These are phyloP conservation scores for Yamadazyma insecticola DNA, from an alignment of 805 yeast genomes.

Conservation along the genomic window DNA sequence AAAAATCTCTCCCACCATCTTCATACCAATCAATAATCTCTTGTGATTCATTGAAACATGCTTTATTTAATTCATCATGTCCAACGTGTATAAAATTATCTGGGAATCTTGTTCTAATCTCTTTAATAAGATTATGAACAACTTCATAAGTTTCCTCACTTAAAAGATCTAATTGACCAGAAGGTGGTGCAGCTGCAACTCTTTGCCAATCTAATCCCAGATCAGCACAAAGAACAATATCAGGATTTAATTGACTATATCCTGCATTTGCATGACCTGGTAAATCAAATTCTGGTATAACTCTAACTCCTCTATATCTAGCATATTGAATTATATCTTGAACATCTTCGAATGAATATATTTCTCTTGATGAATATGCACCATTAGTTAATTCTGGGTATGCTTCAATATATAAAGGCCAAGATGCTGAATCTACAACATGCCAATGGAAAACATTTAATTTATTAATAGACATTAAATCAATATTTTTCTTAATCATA, in stretches of 20 bases:
- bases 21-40: slow-evolving; percentile 22
- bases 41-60: slow-evolving; percentile 29
- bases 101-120: slow-evolving; percentile 23
- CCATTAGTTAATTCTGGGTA: slow-evolving; percentile 36
- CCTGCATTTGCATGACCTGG: slow-evolving; percentile 42
- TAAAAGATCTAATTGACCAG: slow-evolving; percentile 37
- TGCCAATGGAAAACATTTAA: slow-evolving; percentile 41
- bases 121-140: slow-evolving; percentile 28
- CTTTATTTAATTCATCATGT: slow-evolving; percentile 30
- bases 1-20: slow-evolving; percentile 15
- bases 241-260: slow-evolving; percentile 25
- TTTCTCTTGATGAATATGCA: slow-evolving; percentile 30
- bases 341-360: slow-evolving; percentile 24
- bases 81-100: slow-evolving; percentile 42
- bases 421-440: slow-evolving; percentile 33
- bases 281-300: slow-evolving; percentile 38
- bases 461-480: slow-evolving; percentile 33
- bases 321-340: slow-evolving; percentile 27
- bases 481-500: slow-evolving; percentile 29
- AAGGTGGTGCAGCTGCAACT: slow-evolving; percentile 34
- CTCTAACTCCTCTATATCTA: slow-evolving; percentile 30
- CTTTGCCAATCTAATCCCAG: slow-evolving; percentile 22
- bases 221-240: slow-evolving; percentile 25
- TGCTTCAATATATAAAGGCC: slow-evolving; percentile 30
- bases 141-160: slow-evolving; percentile 27